Evolutionary conservation across 129 eudicot genomes (phyloP).

Genomic region (sunflower (Helianthus annuus)): DNA sequence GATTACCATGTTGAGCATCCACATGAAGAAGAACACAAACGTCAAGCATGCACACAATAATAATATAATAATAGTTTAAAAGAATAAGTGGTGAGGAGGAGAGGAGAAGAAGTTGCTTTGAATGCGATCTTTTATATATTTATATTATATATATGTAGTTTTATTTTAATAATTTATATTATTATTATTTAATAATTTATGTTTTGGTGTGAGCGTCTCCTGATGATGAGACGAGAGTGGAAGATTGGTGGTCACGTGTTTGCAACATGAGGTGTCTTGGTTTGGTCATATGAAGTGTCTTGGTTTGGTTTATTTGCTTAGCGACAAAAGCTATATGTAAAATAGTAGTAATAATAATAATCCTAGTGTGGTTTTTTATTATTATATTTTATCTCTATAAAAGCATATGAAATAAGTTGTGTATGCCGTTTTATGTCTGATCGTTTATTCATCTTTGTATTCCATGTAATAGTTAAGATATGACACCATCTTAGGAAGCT

Average conservation of each 20-base stretch:
- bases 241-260: not conserved
- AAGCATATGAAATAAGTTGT: too few relatives aligned
- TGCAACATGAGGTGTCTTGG: not conserved
- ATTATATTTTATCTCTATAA: not conserved
- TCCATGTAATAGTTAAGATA: too few relatives aligned
- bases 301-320: not conserved
- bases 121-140: not conserved
- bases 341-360: not conserved
- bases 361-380: not conserved
- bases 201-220: too few relatives aligned
- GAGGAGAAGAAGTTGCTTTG: not conserved
- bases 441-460: too few relatives aligned
- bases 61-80: not conserved
- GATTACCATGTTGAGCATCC: slow-evolving; percentile 19
- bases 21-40: not conserved
- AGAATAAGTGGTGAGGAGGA: too few relatives aligned
- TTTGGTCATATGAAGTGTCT: not conserved
- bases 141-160: too few relatives aligned
- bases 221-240: not conserved
- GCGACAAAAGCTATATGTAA: not conserved
- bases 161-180: too few relatives aligned
- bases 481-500: too few relatives aligned
- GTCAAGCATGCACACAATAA: not conserved
- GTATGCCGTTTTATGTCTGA: too few relatives aligned
- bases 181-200: not conserved